Evolutionary conservation across 768 basidiomycete species (phyloP), one percentile per base, ranked within the genome.

Genomic region (Suillus paluster): DNA sequence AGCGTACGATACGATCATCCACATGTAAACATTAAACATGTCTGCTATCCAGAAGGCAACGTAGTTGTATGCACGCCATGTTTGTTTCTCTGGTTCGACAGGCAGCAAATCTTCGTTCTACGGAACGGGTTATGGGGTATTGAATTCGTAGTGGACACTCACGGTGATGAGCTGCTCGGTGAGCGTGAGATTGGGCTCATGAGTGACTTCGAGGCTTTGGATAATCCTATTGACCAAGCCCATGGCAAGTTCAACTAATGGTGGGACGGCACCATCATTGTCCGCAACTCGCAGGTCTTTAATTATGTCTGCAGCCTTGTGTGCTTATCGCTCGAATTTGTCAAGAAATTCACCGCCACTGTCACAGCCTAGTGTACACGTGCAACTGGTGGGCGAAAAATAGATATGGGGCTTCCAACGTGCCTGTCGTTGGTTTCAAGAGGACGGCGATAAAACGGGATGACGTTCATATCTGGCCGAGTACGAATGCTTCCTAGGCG

Each of bases 1-100:
- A 38, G 17, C 53, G 53, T 25, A 55, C 33, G 88, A 89, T 0
- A 83, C 88, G 63, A 91, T 90, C 88, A 88, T 88, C 89, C 87
- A 90, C 88, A 88, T 89, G 72, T 88, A 89, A 70, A 90, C 82
- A 67, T 90, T 92, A 79, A 91, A 93, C 66, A 84, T 85, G 76
- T 93, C 91, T 41, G 89, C 90, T 46, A 92, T 83, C 91, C 90
- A 92, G 77, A 88, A 90, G 21, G 87, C 81, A 48, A n/a, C n/a
- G n/a, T n/a, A n/a, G n/a, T n/a, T n/a, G n/a, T n/a, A n/a, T n/a
- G n/a, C n/a, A n/a, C n/a, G 79, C 90, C 92, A 92, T 64, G 84
- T 87, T 63, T 87, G 79, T 63, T 89, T 83, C 61, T 84, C 81
- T 57, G 81, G 78, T 11, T 81, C 78, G 3, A 92, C 89, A 21